Conservation (phyloP, 164 flowering plant species). For the Sextonia rubra region DNA sequence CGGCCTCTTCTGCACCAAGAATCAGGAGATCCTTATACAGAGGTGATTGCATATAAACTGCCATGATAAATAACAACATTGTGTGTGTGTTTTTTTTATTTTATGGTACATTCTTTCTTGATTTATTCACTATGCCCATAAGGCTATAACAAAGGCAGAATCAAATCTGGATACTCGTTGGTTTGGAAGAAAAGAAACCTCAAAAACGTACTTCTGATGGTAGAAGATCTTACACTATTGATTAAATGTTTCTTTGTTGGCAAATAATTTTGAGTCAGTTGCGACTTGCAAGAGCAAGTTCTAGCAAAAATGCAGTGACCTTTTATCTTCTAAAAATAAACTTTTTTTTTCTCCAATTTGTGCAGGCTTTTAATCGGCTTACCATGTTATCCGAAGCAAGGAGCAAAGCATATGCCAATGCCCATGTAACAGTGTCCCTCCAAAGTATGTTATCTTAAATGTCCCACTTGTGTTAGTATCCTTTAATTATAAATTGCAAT, state of each 20-base stretch:
- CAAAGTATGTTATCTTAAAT: conserved; percentile 39
- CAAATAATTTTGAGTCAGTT: not conserved
- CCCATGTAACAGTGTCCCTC: conserved; percentile 65
- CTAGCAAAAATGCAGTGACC: not conserved
- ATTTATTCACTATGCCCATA: too few relatives aligned
- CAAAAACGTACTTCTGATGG: too few relatives aligned
- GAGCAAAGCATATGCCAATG: conserved; percentile 65
- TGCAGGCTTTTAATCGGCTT: conserved; percentile 59
- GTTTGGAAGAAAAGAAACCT: too few relatives aligned
- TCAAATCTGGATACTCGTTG: too few relatives aligned
- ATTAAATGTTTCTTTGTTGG: too few relatives aligned
- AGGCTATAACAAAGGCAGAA: too few relatives aligned
- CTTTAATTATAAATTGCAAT: too few relatives aligned
- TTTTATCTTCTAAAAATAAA: not conserved
- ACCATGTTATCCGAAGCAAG: conserved; percentile 60
- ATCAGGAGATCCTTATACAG: too few relatives aligned
- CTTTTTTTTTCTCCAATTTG: not conserved
- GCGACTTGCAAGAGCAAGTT: not conserved
- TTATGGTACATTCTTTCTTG: too few relatives aligned
- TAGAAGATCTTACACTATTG: too few relatives aligned
- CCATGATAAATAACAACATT: not conserved
- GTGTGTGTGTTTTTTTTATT: too few relatives aligned
- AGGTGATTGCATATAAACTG: not conserved
- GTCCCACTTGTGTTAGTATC: not conserved
- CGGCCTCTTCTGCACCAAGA: too few relatives aligned